Evolutionary conservation across 2,329 filamentous ascomycete genomes (phyloP).

Genomic region (Akanthomyces dipterigenus): DNA sequence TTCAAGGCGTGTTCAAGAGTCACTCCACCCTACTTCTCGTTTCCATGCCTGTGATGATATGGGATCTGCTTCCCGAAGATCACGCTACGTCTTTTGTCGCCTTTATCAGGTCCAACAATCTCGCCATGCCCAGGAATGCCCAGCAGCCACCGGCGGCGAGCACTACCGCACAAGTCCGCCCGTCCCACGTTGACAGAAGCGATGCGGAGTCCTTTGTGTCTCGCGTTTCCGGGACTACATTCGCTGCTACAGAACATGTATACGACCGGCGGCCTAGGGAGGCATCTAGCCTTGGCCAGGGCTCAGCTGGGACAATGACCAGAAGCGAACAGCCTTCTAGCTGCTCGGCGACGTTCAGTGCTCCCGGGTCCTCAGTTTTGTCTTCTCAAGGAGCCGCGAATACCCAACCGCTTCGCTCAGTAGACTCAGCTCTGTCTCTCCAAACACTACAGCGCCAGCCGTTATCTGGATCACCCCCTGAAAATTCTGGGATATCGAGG

Average conservation of each 20-base stretch:
- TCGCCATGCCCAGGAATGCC: slow-evolving; percentile 29
- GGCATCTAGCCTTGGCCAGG: not conserved
- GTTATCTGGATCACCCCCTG: slow-evolving; percentile 13
- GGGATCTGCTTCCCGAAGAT: slow-evolving; percentile 53
- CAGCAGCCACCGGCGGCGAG: slow-evolving; percentile 12
- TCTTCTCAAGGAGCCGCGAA: not conserved
- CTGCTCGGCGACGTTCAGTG: not conserved
- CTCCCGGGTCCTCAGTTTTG: slow-evolving; percentile 1
- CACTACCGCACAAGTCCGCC: slow-evolving; percentile 19
- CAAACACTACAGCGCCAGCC: slow-evolving; percentile 17
- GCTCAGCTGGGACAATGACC: slow-evolving; percentile 2
- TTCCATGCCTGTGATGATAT: slow-evolving; percentile 53
- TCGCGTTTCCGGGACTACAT: slow-evolving; percentile 27
- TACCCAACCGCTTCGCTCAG: not conserved
- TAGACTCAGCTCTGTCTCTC: slow-evolving; percentile 17
- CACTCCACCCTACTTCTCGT: slow-evolving; percentile 52
- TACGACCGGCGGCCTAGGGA: not conserved
- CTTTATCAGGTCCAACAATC: slow-evolving; percentile 53
- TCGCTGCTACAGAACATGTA: slow-evolving; percentile 24
- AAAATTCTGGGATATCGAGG: slow-evolving; percentile 27
- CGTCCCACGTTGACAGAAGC: slow-evolving; percentile 15
- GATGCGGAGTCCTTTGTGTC: slow-evolving; percentile 26
- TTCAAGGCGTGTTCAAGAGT: slow-evolving; percentile 56
- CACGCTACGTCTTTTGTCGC: slow-evolving; percentile 51
- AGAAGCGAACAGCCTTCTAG: not conserved